A percentile compares a stretch with the other conserved stretches of the same genome.
Evolutionary conservation across 345 rosid species (phyloP).

Genomic region (Dipteronia dyeriana): DNA sequence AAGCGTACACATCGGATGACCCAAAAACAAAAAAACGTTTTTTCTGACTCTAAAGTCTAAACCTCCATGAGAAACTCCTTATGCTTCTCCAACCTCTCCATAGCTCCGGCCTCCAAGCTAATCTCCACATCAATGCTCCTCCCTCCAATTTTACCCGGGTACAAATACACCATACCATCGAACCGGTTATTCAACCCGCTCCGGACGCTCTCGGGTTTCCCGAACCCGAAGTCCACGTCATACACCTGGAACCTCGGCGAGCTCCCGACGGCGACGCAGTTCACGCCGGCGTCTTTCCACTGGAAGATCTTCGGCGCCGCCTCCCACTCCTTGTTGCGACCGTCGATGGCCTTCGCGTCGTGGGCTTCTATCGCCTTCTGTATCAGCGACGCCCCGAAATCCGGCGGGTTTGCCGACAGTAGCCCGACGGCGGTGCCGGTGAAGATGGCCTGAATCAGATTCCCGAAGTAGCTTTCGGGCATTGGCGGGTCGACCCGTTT

Average conservation of each 20-base stretch:
- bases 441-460: slow-evolving; percentile 90
- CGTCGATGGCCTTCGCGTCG: slow-evolving; percentile 64
- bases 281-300: slow-evolving; percentile 84
- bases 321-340: slow-evolving; percentile 82
- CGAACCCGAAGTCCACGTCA: slow-evolving; percentile 93
- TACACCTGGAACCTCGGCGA: slow-evolving; percentile 93
- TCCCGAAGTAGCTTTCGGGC: slow-evolving; percentile 86
- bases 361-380: slow-evolving; percentile 75
- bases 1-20: too few relatives aligned
- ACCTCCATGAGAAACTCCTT: slow-evolving; percentile 47
- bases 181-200: slow-evolving; percentile 87
- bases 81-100: slow-evolving; percentile 78
- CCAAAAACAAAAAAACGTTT: too few relatives aligned
- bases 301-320: slow-evolving; percentile 72
- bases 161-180: slow-evolving; percentile 93
- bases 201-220: slow-evolving; percentile 78
- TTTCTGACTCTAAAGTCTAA: too few relatives aligned
- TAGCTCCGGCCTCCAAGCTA: slow-evolving; percentile 55
- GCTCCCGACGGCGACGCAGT: slow-evolving; percentile 90
- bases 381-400: slow-evolving; percentile 65
- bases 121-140: slow-evolving; percentile 89
- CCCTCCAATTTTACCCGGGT: slow-evolving; percentile 89
- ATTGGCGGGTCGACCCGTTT: slow-evolving; percentile 78
- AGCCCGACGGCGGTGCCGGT: slow-evolving; percentile 77
- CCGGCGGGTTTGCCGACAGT: slow-evolving; percentile 58